Conservation (phyloP, 192 early-diverging fungal genomes). For the Gryganskiella cystojenkinii region DNA sequence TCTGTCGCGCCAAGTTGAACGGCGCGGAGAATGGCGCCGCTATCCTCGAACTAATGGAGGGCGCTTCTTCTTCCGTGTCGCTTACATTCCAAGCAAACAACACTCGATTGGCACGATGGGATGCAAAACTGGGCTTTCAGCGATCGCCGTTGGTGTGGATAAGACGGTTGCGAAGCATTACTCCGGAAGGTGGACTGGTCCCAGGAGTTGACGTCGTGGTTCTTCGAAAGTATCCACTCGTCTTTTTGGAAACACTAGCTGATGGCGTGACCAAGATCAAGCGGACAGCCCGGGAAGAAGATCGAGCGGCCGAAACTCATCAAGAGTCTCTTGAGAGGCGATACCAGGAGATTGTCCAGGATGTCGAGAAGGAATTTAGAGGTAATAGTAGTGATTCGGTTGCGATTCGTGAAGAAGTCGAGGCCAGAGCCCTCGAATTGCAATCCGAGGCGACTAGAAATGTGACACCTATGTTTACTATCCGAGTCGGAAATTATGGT, state of each 20-base stretch:
- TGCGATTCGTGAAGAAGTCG: conserved; percentile 12
- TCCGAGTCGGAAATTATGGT: conserved; percentile 35
- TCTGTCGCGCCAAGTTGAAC: conserved; percentile 65
- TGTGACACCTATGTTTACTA: conserved; percentile 22
- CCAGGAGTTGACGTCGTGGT: conserved; percentile 71
- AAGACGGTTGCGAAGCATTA: conserved; percentile 41
- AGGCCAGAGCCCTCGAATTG: conserved; percentile 10
- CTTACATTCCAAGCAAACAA: conserved; percentile 67
- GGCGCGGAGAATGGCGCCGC: conserved; percentile 29
- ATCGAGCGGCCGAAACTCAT: conserved; percentile 26
- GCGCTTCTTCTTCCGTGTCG: conserved; percentile 31
- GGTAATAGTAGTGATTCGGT: conserved; percentile 5
- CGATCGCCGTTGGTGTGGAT: conserved; percentile 34
- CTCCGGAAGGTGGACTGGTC: conserved; percentile 67
- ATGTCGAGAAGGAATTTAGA: conserved; percentile 43
- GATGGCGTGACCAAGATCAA: conserved; percentile 58
- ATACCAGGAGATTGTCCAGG: conserved; percentile 25
- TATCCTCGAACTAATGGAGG: conserved; percentile 43
- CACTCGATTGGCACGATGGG: conserved; percentile 66
- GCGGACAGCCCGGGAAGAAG: conserved; percentile 65
- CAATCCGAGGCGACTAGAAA: conserved; percentile 7
- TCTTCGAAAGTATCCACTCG: conserved; percentile 62
- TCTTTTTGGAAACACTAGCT: conserved; percentile 59
- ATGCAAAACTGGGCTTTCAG: conserved; percentile 70
- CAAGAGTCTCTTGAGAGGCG: conserved; percentile 17